These are phyloP conservation scores for Pisolithus sp. DNA, from an alignment of 768 basidiomycete genomes.

Conservation along the genomic window DNA sequence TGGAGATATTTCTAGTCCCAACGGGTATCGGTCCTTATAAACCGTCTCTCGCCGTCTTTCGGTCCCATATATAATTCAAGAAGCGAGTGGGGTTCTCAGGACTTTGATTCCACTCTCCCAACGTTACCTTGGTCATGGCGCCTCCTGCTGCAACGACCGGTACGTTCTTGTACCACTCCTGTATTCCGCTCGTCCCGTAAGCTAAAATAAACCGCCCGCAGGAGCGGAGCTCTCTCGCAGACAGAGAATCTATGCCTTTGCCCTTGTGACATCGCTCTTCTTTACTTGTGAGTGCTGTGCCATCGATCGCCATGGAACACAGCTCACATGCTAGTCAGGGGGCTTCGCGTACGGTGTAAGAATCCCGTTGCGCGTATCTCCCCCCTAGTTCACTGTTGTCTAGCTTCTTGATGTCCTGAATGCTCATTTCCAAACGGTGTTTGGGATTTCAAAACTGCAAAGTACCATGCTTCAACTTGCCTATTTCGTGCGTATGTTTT, in stretches of 20 bases:
- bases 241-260: conserved; percentile 53
- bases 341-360: conserved; percentile 63
- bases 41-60: background rate
- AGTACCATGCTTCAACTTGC: conserved; percentile 72
- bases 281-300: conserved; percentile 50
- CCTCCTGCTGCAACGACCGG: conserved; percentile 38
- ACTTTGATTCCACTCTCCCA: background rate
- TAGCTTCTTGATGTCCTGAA: conserved; percentile 64
- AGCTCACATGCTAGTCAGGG: conserved; percentile 31
- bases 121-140: conserved; percentile 23
- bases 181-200: background rate
- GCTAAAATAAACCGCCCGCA: conserved; percentile 1
- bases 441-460: conserved; percentile 61
- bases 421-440: conserved; percentile 68
- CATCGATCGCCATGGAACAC: background rate
- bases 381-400: conserved; percentile 2
- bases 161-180: conserved; percentile 10
- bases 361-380: background rate
- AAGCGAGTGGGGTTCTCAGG: background rate
- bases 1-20: no score
- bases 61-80: conserved; percentile 3
- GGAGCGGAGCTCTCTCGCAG: conserved; percentile 37
- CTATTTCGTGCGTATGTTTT: conserved; percentile 47
- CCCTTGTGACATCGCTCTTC: conserved; percentile 68
- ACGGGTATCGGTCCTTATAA: no score